These are phyloP conservation scores for Psidium friedrichsthalianum DNA, from an alignment of 345 rosid species.

Conservation along the genomic window DNA sequence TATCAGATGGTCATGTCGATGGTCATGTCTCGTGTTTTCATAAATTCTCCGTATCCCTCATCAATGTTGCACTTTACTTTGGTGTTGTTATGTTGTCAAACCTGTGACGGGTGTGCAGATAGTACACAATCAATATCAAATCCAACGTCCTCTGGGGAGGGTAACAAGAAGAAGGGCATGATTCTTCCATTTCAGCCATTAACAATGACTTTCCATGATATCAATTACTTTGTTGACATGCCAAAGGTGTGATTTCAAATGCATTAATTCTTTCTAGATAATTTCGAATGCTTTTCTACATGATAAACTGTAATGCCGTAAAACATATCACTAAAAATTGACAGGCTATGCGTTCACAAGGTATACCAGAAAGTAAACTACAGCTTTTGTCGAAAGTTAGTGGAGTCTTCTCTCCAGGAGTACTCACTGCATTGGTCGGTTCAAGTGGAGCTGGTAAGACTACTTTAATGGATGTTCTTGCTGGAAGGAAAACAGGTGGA, in stretches of 20 bases:
- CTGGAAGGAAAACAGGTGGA: conserved; percentile 94
- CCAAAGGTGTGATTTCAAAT: conserved; percentile 39
- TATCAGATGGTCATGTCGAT: background rate
- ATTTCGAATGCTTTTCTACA: background rate
- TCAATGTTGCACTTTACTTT: background rate
- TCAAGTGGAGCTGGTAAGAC: conserved; percentile 98
- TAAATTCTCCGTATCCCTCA: background rate
- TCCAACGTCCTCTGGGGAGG: conserved; percentile 10
- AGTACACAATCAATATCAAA: background rate
- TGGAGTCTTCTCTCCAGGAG: conserved; percentile 93
- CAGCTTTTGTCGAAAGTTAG: conserved; percentile 68
- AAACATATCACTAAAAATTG: background rate
- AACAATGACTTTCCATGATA: conserved; percentile 84
- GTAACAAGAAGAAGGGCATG: conserved; percentile 62
- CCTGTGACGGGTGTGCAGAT: conserved; percentile 3
- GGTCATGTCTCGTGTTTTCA: background rate
- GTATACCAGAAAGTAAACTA: conserved; percentile 58
- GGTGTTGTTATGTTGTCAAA: background rate
- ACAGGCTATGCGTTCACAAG: conserved; percentile 71
- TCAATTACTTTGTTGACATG: conserved; percentile 89
- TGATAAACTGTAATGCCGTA: background rate
- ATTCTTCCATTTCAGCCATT: conserved; percentile 89
- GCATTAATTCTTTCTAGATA: background rate
- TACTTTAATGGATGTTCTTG: conserved; percentile 94
- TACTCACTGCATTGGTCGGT: conserved; percentile 91